Evolutionary conservation across 306 rosid genomes (phyloP), one percentile per base, ranked within the genome.

Genomic region (Fragaria vesca): DNA sequence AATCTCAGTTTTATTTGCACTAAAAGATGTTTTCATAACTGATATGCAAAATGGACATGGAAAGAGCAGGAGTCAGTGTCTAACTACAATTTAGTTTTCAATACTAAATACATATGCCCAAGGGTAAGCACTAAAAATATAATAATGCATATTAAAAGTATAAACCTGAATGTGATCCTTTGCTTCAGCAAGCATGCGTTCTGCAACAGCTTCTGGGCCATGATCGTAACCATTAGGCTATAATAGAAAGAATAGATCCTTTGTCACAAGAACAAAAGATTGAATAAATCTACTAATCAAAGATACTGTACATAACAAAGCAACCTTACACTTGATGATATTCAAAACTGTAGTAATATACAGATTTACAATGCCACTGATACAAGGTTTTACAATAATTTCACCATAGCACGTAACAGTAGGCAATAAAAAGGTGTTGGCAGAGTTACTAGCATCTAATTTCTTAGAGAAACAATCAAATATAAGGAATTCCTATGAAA

Each of bases 141-240:
- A 47, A 50, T 48, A 76, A 26, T 73, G 71, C 65, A 72, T 42
- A 42, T 36, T 28, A 32, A 77, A 50, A 65, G 72, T 79, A 71
- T 48, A 71, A 81, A 92, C 98, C 98, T 92, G 93, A 81, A 95
- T 95, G 73, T 95, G 93, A 87, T 95, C 98, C 89, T 74, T 89
- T 72, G 96, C 91, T 62, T 73, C 81, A 73, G 88, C 87, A 81
- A 95, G 92, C 97, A 88, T 92, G 77, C 46, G 77, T 73, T 86
- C 85, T 30, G 21, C 86, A 81, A 81, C 87, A 72, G 76, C 77
- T 79, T 88, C 87, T 62, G 97, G 81, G 51, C 93, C 98, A 73
- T 92, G 92, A 76, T 95, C 90, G 74, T 92, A 89, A 67, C 85
- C 93, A 78, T 95, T 95, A 76, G 98, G 97, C 98, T 95, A 88